Evolutionary conservation across 2,329 filamentous ascomycete species (phyloP).

Genomic region (Penicillium corylophilum): DNA sequence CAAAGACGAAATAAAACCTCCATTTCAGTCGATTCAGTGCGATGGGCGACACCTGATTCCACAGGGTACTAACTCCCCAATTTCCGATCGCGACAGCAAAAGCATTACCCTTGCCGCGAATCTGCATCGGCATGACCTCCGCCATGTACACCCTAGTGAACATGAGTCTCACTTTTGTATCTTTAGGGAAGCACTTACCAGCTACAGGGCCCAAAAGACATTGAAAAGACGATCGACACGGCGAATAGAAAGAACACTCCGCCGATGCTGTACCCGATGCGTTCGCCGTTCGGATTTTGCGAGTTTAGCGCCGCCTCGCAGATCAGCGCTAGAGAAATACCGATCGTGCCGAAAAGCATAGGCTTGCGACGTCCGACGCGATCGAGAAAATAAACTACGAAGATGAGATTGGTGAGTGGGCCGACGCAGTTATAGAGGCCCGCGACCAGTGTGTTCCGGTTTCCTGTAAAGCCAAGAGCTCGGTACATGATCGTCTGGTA

Average conservation of each 20-base stretch:
- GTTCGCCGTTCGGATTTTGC: conserved; percentile 44
- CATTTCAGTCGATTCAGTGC: conserved; percentile 51
- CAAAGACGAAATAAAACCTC: conserved; percentile 60
- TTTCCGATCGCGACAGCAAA: conserved; percentile 60
- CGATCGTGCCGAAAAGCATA: conserved; percentile 54
- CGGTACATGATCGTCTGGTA: conserved; percentile 44
- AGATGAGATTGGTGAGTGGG: conserved; percentile 41
- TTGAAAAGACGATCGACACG: conserved; percentile 59
- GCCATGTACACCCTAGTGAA: conserved; percentile 63
- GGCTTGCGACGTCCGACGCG: conserved; percentile 54
- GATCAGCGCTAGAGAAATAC: conserved; percentile 57
- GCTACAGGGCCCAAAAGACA: conserved; percentile 56
- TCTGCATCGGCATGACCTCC: conserved; percentile 67
- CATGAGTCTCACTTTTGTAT: not conserved
- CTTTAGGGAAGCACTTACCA: conserved; percentile 19
- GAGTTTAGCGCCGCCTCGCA: conserved; percentile 61
- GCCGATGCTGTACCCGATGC: conserved; percentile 54
- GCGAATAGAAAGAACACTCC: conserved; percentile 67
- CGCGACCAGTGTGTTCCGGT: conserved; percentile 54
- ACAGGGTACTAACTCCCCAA: conserved; percentile 60
- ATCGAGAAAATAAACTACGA: conserved; percentile 59
- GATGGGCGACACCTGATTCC: conserved; percentile 58
- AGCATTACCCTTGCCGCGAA: conserved; percentile 59
- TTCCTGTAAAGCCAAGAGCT: conserved; percentile 56
- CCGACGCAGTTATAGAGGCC: conserved; percentile 63